Evolutionary conservation across 2,329 filamentous ascomycete species (phyloP), one percentile per base, ranked within the genome.

Genomic region (Rugonectria rugulosa): DNA sequence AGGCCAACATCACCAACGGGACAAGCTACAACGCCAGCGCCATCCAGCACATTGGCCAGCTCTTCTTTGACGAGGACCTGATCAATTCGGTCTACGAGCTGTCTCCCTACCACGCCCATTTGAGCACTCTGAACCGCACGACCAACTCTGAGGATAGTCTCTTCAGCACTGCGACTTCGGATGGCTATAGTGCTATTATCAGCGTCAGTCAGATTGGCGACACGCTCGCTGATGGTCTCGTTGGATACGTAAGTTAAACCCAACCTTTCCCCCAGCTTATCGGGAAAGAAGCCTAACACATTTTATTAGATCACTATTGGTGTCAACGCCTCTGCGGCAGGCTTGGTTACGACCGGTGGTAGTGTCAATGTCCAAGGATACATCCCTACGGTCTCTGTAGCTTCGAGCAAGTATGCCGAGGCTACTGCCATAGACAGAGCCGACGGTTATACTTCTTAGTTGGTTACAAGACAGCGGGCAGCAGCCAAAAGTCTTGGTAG

Each of bases 1-100:
- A 57, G 32, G 49, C 54, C 6, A 53, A 57, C 44, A 41, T 57
- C 20, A 44, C 54, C 31, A 49, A 53, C 20, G 49, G 54, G 3
- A 54, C 54, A 3, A 48, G 40, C 4, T 57, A 45, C 27, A 47
- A 20, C 53, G 54, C 32, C 38, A 40, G 38, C n/a, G n/a, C n/a
- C n/a, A 31, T 53, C 6, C 51, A 47, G 36, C 43, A 53, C 27
- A 46, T 53, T 14, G 51, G 51, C 23, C 51, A 53, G 31, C 43
- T 53, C 12, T 53, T 53, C 36, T 53, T 53, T n/a, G 51, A 53
- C 5, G 51, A 53, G 37, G 51, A 53, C 23, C 15, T 53, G 20
- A 36, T 53, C 26, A 53, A 53, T 23, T n/a, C 10, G 5, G 21
- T 53, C 23, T 53, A 53, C 31, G 36, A 36, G 6, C 8, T 38